Evolutionary conservation across 208 protist genomes (phyloP), one percentile per base, ranked within the genome.

Genomic region (Trypanosoma avium): DNA sequence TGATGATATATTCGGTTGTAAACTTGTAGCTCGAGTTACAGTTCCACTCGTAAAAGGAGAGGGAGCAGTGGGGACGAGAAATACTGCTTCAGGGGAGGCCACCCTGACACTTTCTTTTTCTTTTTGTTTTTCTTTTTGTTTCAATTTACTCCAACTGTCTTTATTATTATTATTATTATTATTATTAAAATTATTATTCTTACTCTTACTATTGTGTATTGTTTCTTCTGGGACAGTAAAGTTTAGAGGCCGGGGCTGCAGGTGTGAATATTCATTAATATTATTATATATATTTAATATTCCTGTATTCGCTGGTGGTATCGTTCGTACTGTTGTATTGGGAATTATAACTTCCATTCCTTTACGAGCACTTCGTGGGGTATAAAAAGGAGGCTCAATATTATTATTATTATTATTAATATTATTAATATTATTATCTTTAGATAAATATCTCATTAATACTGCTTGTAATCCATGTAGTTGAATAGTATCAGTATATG

Each of bases 1-100:
- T 13, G 5, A 7, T 42, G 24, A n/a, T 1, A 47, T 22, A 12
- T 4, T 22, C 24, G 43, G 66, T 50, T 53, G 43, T 26, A 71
- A 29, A 46, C 66, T 71, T 47, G 66, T 64, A 2, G 66, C 66
- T 6, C 66, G 43, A 9, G 66, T 71, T 35, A 71, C 66, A 12
- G 38, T 27, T 13, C 66, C 66, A 38, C 57, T 71, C 22, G 24
- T 55, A 29, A 27, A 64, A 3, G 55, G 48, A 19, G 66, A 71
- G 3, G 66, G 64, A 13, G 47, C 64, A 1, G 64, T 61, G 12
- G 64, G 43, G 26, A 40, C 27, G 0, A 35, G 66, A 27, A 57
- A 36, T 32, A 26, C 19, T 0, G 43, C 4, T 17, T 24, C 55
- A 12, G 36, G 22, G 8, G 57, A 59, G n/a, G 35, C 15, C 33